Percentiles rank a stretch among this genome's conserved stretches.
Conservation (phyloP, 352 stramenopile species). For the Phytophthora palmivora region DNA sequence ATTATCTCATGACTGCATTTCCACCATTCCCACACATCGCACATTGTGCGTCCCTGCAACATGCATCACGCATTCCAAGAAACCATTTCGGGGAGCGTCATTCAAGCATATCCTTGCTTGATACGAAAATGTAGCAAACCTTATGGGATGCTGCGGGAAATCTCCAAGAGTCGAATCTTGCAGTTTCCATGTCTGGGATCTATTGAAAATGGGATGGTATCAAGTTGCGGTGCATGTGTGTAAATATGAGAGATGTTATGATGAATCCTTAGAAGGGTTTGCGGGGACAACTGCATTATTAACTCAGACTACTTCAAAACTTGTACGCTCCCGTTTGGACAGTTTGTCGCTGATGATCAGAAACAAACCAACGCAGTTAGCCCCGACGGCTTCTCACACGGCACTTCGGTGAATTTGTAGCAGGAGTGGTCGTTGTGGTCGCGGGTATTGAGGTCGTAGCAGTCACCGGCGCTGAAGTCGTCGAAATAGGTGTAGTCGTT, state of each 20-base stretch:
- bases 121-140: no score
- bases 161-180: neutral
- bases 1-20: conserved; percentile 19
- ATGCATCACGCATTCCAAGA: conserved; percentile 10
- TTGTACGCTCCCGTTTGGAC: no score
- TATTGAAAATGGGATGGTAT: conserved; percentile 2
- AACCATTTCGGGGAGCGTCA: conserved; percentile 18
- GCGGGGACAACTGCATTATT: no score
- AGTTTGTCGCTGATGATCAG: no score
- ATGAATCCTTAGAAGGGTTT: no score
- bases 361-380: conserved; percentile 11
- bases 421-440: neutral
- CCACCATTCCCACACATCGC: conserved; percentile 6
- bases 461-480: neutral
- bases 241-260: no score
- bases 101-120: no score
- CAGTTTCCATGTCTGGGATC: conserved; percentile 2
- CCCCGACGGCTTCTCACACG: conserved; percentile 26
- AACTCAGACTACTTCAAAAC: no score
- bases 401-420: conserved; percentile 28
- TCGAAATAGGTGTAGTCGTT: conserved; percentile 2
- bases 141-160: conserved; percentile 4
- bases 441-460: no score
- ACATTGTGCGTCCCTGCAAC: neutral
- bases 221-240: no score